Percentiles rank a stretch among this genome's conserved stretches.
Evolutionary conservation across 169 alveolate genomes (phyloP).

Genomic region (Cryptosporidium bovis): DNA sequence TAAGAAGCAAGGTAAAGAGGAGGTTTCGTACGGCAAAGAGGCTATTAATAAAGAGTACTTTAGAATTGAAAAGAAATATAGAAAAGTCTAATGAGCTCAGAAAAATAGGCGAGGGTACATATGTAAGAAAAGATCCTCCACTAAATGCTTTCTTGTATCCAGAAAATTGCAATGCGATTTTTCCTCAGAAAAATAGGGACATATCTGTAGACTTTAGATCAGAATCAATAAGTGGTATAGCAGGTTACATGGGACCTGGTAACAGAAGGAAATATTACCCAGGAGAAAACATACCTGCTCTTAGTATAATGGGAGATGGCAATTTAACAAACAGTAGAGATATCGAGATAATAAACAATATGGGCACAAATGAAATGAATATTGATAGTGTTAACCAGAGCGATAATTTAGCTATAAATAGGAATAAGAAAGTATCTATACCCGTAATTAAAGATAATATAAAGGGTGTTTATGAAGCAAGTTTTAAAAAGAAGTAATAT

Average conservation of each 20-base stretch:
- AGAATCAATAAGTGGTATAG: slow-evolving; percentile 57
- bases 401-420: neutral
- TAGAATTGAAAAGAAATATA: slow-evolving; percentile 53
- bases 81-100: slow-evolving; percentile 51
- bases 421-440: slow-evolving; percentile 12
- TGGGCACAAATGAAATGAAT: neutral
- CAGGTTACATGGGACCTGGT: slow-evolving; percentile 74
- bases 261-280: slow-evolving; percentile 71
- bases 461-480: slow-evolving; percentile 66
- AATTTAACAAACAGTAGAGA: slow-evolving; percentile 63
- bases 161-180: slow-evolving; percentile 42
- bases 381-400: neutral
- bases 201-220: slow-evolving; percentile 68
- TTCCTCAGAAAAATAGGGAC: slow-evolving; percentile 53
- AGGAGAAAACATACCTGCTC: slow-evolving; percentile 30
- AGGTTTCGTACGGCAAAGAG: slow-evolving; percentile 75
- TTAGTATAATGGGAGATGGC: slow-evolving; percentile 62
- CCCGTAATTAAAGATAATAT: slow-evolving; percentile 64
- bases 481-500: slow-evolving; percentile 43
- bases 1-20: slow-evolving; percentile 67
- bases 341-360: slow-evolving; percentile 23
- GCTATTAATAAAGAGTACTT: slow-evolving; percentile 37
- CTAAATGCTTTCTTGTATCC: slow-evolving; percentile 65
- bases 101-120: slow-evolving; percentile 67
- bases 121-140: slow-evolving; percentile 51